Evolutionary conservation across 2,329 filamentous ascomycete species (phyloP).

Genomic region (Capronia americana): DNA sequence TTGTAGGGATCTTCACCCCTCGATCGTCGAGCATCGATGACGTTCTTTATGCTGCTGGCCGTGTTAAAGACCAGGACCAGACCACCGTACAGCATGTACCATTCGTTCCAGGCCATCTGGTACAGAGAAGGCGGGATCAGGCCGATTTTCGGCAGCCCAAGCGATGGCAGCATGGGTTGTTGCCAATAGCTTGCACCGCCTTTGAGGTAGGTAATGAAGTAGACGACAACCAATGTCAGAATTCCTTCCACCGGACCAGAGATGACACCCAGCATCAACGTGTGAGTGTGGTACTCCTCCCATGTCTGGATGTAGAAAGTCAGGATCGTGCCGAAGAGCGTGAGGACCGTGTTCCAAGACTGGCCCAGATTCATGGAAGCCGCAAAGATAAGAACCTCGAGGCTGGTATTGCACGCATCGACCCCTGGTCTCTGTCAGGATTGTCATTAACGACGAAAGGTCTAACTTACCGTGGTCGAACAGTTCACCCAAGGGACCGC

Average conservation of each 20-base stretch:
- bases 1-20: slow-evolving; percentile 70
- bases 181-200: slow-evolving; percentile 95
- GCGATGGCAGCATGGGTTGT: slow-evolving; percentile 73
- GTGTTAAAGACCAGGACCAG: slow-evolving; percentile 86
- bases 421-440: slow-evolving; percentile 61
- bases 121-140: slow-evolving; percentile 76
- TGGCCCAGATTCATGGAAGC: slow-evolving; percentile 92
- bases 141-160: slow-evolving; percentile 69
- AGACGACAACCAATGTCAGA: slow-evolving; percentile 80
- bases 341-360: slow-evolving; percentile 84
- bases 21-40: slow-evolving; percentile 78
- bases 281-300: slow-evolving; percentile 99
- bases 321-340: slow-evolving; percentile 80
- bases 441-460: neutral
- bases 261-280: slow-evolving; percentile 86
- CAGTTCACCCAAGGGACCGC: slow-evolving; percentile 90
- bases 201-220: slow-evolving; percentile 79
- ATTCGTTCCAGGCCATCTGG: slow-evolving; percentile 84
- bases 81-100: slow-evolving; percentile 87
- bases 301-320: slow-evolving; percentile 99
- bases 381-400: slow-evolving; percentile 90
- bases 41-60: slow-evolving; percentile 73
- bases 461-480: slow-evolving; percentile 82
- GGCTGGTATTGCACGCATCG: slow-evolving; percentile 93
- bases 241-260: slow-evolving; percentile 96